These are phyloP conservation scores for Penstemon davidsonii DNA, from an alignment of 257 asterid genomes.

Conservation along the genomic window DNA sequence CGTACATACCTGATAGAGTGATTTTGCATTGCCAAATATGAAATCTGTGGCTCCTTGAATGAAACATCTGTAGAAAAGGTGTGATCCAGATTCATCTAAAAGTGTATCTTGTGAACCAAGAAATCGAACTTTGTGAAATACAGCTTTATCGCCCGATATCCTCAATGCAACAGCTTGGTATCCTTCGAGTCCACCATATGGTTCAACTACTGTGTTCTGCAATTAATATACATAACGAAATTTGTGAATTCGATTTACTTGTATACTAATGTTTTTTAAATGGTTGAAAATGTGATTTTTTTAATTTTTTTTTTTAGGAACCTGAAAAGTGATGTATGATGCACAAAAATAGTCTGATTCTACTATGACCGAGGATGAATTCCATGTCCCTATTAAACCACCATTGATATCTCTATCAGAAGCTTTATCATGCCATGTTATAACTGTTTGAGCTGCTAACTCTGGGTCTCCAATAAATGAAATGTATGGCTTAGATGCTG, in stretches of 20 bases:
- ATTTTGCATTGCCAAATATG: conserved; percentile 68
- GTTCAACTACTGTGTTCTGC: conserved; percentile 51
- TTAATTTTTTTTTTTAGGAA: background rate
- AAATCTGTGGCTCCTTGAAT: conserved; percentile 68
- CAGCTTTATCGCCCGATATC: conserved; percentile 49
- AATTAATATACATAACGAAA: background rate
- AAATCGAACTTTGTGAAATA: conserved; percentile 54
- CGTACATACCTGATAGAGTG: conserved; percentile 54
- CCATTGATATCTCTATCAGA: conserved; percentile 39
- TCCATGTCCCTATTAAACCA: conserved; percentile 39
- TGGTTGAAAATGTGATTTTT: background rate
- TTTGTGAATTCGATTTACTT: background rate
- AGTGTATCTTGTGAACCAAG: conserved; percentile 80
- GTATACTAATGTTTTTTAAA: too few species aligned
- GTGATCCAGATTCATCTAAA: conserved; percentile 59
- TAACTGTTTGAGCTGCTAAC: conserved; percentile 34
- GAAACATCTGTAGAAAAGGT: conserved; percentile 53
- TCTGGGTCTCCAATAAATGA: conserved; percentile 56
- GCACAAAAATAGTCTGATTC: conserved; percentile 68
- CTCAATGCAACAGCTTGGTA: conserved; percentile 73
- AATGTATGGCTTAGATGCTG: conserved; percentile 50
- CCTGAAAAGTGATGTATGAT: conserved; percentile 62
- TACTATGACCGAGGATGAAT: conserved; percentile 54
- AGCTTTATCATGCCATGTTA: conserved; percentile 66
- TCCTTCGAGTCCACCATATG: conserved; percentile 30